Evolutionary conservation across 805 yeast genomes (phyloP).

Genomic region (Priceomyces haplophilus): DNA sequence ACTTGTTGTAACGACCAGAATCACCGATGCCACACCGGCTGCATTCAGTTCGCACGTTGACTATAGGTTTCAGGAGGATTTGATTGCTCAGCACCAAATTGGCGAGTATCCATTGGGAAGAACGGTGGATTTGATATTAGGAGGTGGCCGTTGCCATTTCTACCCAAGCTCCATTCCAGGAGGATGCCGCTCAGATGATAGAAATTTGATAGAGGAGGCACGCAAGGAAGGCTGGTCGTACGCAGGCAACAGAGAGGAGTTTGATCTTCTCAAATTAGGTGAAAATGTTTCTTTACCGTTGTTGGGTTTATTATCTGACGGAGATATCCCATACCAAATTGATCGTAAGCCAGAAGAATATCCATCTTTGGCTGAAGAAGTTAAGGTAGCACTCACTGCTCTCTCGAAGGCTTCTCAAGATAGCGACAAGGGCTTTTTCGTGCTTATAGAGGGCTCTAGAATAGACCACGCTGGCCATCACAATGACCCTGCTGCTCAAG

Average conservation of each 20-base stretch:
- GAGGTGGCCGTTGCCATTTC: slow-evolving; percentile 89
- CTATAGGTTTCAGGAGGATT: slow-evolving; percentile 72
- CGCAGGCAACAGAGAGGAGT: slow-evolving; percentile 55
- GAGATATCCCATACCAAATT: slow-evolving; percentile 80
- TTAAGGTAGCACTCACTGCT: slow-evolving; percentile 68
- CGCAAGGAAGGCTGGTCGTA: slow-evolving; percentile 58
- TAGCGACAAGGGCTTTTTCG: slow-evolving; percentile 80
- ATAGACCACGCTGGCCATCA: slow-evolving; percentile 95
- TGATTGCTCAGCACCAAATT: slow-evolving; percentile 83
- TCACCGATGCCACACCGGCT: slow-evolving; percentile 96
- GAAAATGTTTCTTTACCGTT: slow-evolving; percentile 69
- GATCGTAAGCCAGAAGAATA: slow-evolving; percentile 61
- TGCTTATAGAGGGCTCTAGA: slow-evolving; percentile 86
- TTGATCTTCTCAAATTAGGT: slow-evolving; percentile 55
- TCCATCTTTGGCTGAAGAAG: slow-evolving; percentile 81
- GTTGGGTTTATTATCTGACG: slow-evolving; percentile 68
- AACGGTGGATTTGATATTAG: slow-evolving; percentile 78
- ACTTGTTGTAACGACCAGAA: slow-evolving; percentile 84
- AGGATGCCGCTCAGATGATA: slow-evolving; percentile 68
- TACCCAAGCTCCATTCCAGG: slow-evolving; percentile 50
- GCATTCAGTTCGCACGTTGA: slow-evolving; percentile 80
- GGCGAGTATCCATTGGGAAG: slow-evolving; percentile 80
- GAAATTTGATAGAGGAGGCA: slow-evolving; percentile 68
- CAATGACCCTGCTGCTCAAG: slow-evolving; percentile 94
- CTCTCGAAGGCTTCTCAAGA: slow-evolving; percentile 64